Evolutionary conservation across 202 grass and related monocot genomes (phyloP).

Genomic region (Panicum virgatum): DNA sequence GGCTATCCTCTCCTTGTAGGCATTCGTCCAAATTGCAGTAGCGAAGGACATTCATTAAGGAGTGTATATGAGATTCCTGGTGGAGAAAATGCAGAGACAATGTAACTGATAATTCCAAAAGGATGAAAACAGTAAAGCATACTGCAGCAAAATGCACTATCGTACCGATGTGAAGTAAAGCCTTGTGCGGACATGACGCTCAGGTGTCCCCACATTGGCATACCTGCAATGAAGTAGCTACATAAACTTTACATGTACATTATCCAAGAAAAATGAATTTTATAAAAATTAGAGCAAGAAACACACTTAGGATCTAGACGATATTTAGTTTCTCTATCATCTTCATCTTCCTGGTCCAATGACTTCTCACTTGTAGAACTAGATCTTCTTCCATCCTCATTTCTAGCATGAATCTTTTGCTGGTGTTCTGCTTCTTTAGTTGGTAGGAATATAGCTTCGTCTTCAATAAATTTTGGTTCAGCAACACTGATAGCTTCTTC

Average conservation of each 20-base stretch:
- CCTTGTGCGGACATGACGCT: constrained; percentile 96
- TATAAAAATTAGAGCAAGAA: constrained; percentile 9
- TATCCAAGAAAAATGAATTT: constrained; percentile 9
- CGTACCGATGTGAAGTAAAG: constrained; percentile 99
- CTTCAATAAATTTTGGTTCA: constrained; percentile 67
- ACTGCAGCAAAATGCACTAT: constrained; percentile 6
- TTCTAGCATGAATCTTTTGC: constrained; percentile 59
- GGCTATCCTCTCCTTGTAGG: constrained; percentile 89
- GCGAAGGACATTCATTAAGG: constrained; percentile 97
- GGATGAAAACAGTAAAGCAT: constrained; percentile 32
- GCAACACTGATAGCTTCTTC: constrained; percentile 94
- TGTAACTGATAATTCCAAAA: constrained; percentile 36
- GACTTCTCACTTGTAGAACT: constrained; percentile 78
- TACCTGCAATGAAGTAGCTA: constrained; percentile 67
- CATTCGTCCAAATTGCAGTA: constrained; percentile 97
- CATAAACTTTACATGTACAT: constrained; percentile 37
- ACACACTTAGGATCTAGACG: constrained; percentile 92
- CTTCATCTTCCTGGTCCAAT: constrained; percentile 86
- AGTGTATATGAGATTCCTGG: constrained; percentile 99
- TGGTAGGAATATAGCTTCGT: constrained; percentile 53
- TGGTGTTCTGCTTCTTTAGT: constrained; percentile 63
- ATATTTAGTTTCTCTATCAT: constrained; percentile 99
- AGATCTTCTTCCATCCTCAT: constrained; percentile 83
- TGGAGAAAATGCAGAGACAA: constrained; percentile 28
- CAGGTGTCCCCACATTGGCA: constrained; percentile 97